Percentiles rank a stretch among this genome's conserved stretches.
These are phyloP conservation scores for Leccinum disarticulatum DNA, from an alignment of 768 basidiomycete species.

Conservation along the genomic window DNA sequence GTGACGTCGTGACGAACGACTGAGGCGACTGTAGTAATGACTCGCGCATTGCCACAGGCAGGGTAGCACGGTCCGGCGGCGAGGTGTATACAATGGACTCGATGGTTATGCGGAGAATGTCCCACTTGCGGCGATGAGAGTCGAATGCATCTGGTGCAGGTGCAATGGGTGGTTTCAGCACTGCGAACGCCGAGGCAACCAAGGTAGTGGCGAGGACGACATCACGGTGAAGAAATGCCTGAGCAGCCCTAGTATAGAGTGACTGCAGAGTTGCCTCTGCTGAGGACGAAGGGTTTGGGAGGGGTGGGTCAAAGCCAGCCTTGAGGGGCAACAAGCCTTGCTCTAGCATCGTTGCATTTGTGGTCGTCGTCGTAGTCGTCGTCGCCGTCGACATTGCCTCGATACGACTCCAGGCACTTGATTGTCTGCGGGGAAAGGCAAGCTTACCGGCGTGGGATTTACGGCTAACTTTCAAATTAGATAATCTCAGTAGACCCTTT, in stretches of 20 bases:
- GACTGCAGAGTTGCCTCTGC: conserved; percentile 58
- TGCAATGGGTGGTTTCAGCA: conserved; percentile 46
- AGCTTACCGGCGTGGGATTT: no score
- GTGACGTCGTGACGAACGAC: conserved; percentile 52
- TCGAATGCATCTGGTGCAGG: conserved; percentile 41
- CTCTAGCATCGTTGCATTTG: conserved; percentile 20
- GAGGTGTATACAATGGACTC: conserved; percentile 72
- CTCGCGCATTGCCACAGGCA: conserved; percentile 54
- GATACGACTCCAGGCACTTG: conserved; percentile 15
- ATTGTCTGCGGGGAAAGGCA: conserved; percentile 14
- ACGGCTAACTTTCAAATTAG: background rate
- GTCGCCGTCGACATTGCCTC: conserved; percentile 47
- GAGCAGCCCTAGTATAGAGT: conserved; percentile 74
- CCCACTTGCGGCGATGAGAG: conserved; percentile 75
- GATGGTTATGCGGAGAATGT: conserved; percentile 80
- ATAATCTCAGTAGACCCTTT: no score
- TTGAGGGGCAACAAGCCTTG: conserved; percentile 38
- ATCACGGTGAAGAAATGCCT: conserved; percentile 77
- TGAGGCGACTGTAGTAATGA: conserved; percentile 59
- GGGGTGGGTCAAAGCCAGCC: conserved; percentile 18
- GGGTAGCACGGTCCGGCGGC: conserved; percentile 36
- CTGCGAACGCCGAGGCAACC: conserved; percentile 64
- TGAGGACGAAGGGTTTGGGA: conserved; percentile 18
- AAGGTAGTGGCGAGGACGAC: conserved; percentile 64
- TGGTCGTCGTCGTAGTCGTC: conserved; percentile 45